These are phyloP conservation scores for Leccinum disarticulatum DNA, from an alignment of 768 basidiomycete genomes.

Conservation along the genomic window DNA sequence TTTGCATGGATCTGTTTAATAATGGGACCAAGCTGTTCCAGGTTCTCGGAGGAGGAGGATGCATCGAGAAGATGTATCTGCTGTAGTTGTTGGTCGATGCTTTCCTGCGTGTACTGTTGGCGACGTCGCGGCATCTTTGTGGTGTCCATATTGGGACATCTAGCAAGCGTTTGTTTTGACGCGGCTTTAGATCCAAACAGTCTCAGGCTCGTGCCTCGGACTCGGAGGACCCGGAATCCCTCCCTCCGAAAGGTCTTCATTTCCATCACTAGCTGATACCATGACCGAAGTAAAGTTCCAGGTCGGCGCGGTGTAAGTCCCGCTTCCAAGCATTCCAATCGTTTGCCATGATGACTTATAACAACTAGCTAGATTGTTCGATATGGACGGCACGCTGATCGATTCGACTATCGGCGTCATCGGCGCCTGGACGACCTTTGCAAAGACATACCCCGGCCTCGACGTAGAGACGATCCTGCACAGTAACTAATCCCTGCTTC, in stretches of 20 bases:
- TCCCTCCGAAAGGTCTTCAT: neutral
- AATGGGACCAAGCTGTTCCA: conserved; percentile 92
- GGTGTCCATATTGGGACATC: conserved; percentile 14
- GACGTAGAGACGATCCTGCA: conserved; percentile 61
- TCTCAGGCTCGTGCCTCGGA: neutral
- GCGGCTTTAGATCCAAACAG: conserved; percentile 38
- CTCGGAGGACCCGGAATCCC: neutral
- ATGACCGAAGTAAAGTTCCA: conserved; percentile 37
- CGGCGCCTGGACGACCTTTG: conserved; percentile 82
- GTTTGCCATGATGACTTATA: neutral
- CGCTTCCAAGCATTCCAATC: neutral
- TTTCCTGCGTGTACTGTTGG: conserved; percentile 75
- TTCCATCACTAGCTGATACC: conserved; percentile 12
- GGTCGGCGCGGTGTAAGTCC: conserved; percentile 42
- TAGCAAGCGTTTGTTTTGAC: conserved; percentile 39
- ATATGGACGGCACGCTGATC: conserved; percentile 82
- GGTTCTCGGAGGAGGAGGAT: conserved; percentile 87
- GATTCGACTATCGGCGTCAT: conserved; percentile 82
- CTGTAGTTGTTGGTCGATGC: conserved; percentile 86
- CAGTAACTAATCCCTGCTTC: conserved; percentile 42
- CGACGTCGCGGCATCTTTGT: conserved; percentile 67
- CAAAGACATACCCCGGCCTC: conserved; percentile 63
- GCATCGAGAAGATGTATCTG: conserved; percentile 88
- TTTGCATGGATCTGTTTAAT: conserved; percentile 91
- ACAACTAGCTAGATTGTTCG: conserved; percentile 53